Base-by-base conservation (phyloP, 805 yeast genomes). In the Metschnikowia baotianmanensis region DNA sequence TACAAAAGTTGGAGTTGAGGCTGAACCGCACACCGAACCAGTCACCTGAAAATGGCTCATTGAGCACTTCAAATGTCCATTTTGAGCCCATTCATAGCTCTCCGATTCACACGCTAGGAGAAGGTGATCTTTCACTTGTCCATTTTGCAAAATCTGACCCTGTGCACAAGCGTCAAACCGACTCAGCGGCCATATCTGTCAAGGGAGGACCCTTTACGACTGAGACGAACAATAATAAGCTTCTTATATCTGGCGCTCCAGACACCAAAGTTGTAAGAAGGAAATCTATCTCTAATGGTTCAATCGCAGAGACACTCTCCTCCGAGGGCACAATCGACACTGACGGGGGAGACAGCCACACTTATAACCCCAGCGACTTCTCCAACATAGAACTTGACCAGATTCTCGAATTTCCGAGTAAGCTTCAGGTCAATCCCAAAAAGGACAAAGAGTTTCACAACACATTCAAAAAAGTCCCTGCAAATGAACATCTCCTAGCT, bases 371-470 rank as follows among this genome's bases (percentile, higher is more conserved):
- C 30, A 52, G 38, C 38, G 50, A 22, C 23, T 48, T 27, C 40
- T 53, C 39, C 36, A 55, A 48, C 18, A 25, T 36, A 19, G 47
- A 43, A n/a, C 34, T 38, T 15, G 46, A 43, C 12, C 23, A 42
- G 5, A 38, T 40, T 11, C 40, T 38, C 21, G 50, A 47, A 13
- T 38, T 43, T 10, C 30, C 47, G 8, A 30, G 28, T 10, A 30
- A 40, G 11, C 17, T 27, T 10, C 38, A 21, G 13, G 48, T 48
- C 10, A 43, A 45, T 18, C 38, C 57, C 15, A 81, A 77, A 52
- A 65, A 78, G 43, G 82, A 81, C 50, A 65, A 67, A 16, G 81
- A 80, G 17, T 82, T 82, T 56, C 87, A 81, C 53, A 73, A 71
- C 34, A 52, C 74, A 12, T 83, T 83, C 58, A 73, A 77, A 31